Evolutionary conservation across 1,284 basidiomycete species (phyloP).

Genomic region (Sphagnurus paluster): DNA sequence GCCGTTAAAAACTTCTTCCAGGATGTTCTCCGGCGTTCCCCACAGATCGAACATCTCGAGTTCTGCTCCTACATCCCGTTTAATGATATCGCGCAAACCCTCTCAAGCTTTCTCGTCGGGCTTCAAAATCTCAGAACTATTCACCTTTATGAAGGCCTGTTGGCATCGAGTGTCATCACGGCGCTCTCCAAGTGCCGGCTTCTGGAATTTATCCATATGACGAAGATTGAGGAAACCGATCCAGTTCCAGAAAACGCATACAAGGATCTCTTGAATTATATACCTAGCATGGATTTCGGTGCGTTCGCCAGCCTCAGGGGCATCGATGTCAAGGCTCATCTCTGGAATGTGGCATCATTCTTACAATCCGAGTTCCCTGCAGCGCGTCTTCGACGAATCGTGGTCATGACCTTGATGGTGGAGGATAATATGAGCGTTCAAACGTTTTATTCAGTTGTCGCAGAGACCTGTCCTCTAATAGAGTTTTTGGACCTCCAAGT

Average conservation of each 20-base stretch:
- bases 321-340: slow-evolving; percentile 12
- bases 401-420: slow-evolving; percentile 5
- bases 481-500: slow-evolving; percentile 5
- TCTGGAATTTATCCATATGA: slow-evolving; percentile 7
- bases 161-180: slow-evolving; percentile 13
- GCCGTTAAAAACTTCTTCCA: slow-evolving; percentile 16
- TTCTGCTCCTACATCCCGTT: slow-evolving; percentile 11
- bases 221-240: slow-evolving; percentile 2
- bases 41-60: slow-evolving; percentile 12
- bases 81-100: slow-evolving; percentile 10
- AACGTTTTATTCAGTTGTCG: slow-evolving; percentile 8
- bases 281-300: slow-evolving; percentile 6
- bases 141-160: slow-evolving; percentile 17
- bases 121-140: slow-evolving; percentile 4
- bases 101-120: slow-evolving; percentile 9
- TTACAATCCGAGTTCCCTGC: slow-evolving; percentile 11
- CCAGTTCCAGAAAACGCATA: neutral
- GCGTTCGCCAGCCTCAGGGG: slow-evolving; percentile 10
- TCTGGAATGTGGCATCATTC: slow-evolving; percentile 10
- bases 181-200: slow-evolving; percentile 11
- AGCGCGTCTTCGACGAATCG: slow-evolving; percentile 6
- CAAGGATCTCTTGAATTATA: slow-evolving; percentile 14
- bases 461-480: slow-evolving; percentile 9
- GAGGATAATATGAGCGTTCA: slow-evolving; percentile 5
- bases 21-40: slow-evolving; percentile 9